Evolutionary conservation across 1,284 basidiomycete species (phyloP).

Genomic region (Meira nashicola): DNA sequence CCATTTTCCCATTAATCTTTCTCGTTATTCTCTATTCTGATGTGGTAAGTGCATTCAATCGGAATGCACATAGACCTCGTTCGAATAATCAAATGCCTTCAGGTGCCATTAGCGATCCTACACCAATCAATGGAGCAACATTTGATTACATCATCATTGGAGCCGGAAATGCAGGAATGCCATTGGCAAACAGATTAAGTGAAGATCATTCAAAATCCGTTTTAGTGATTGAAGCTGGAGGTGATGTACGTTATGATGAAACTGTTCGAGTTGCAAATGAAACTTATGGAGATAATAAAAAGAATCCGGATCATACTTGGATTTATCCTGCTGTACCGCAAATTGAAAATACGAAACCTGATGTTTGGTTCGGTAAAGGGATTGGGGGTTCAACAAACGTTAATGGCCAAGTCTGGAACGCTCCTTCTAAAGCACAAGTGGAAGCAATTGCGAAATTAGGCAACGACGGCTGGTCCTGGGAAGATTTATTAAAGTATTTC

Average conservation of each 20-base stretch:
- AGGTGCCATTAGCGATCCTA: no score
- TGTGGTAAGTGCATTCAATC: no score
- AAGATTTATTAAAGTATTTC: slow-evolving; percentile 58
- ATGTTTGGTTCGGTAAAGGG: slow-evolving; percentile 59
- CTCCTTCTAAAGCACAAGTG: slow-evolving; percentile 57
- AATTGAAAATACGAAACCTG: slow-evolving; percentile 5
- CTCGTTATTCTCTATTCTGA: no score
- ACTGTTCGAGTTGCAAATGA: slow-evolving; percentile 17
- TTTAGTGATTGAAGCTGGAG: slow-evolving; percentile 49
- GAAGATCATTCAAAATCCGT: slow-evolving; percentile 38
- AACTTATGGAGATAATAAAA: background rate
- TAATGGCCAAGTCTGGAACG: slow-evolving; percentile 62
- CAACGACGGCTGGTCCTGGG: slow-evolving; percentile 60
- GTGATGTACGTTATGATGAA: slow-evolving; percentile 24
- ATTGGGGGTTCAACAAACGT: slow-evolving; percentile 63
- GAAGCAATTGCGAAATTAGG: slow-evolving; percentile 60
- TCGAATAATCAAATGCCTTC: no score
- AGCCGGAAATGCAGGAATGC: slow-evolving; percentile 43
- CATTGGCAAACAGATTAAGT: slow-evolving; percentile 42
- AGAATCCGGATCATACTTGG: slow-evolving; percentile 48
- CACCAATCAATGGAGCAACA: no score
- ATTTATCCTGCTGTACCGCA: slow-evolving; percentile 57
- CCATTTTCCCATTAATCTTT: no score
- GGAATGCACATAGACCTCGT: no score
- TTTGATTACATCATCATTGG: slow-evolving; percentile 51